Percentiles rank a stretch among this genome's conserved stretches.
Conservation (phyloP, 345 rosid species). For the Aquilaria yunnanensis region DNA sequence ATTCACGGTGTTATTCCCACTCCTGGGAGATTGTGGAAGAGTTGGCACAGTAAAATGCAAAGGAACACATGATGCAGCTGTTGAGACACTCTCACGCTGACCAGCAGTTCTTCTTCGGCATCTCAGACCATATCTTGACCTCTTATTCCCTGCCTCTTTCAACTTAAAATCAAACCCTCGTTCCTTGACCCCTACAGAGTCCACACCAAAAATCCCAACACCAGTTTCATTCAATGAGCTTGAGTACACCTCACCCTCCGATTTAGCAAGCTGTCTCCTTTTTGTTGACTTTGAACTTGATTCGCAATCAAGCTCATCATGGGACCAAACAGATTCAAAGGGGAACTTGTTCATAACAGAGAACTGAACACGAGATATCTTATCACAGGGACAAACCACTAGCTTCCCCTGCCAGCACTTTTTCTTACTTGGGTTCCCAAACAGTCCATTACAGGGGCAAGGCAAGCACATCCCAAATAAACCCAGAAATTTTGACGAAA, state of each 20-base stretch:
- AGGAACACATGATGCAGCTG: constrained; percentile 29
- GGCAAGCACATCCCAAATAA: constrained; percentile 44
- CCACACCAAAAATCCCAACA: constrained; percentile 11
- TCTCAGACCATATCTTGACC: constrained; percentile 33
- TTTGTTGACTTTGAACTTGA: constrained; percentile 9
- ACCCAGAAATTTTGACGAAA: constrained; percentile 37
- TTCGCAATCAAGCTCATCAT: constrained; percentile 10
- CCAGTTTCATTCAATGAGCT: constrained; percentile 15
- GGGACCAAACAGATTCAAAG: constrained; percentile 31
- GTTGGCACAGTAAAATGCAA: constrained; percentile 13
- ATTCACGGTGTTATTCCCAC: constrained; percentile 14
- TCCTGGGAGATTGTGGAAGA: constrained; percentile 23
- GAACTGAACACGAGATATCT: constrained; percentile 33
- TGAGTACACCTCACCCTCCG: constrained; percentile 20
- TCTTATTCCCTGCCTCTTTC: constrained; percentile 22
- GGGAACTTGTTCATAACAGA: constrained; percentile 32
- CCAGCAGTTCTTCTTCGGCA: constrained; percentile 20
- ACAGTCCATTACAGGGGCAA: constrained; percentile 50
- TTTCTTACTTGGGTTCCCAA: constrained; percentile 22
- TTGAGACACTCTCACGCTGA: constrained; percentile 16
- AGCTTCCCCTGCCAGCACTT: constrained; percentile 45
- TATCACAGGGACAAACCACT: constrained; percentile 25
- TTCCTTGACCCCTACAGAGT: constrained; percentile 20
- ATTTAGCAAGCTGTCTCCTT: constrained; percentile 11
- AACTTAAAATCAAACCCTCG: constrained; percentile 26